A percentile compares a stretch with the other conserved stretches of the same genome.
Conservation (phyloP, 352 stramenopile species). For the Pythium apleroticum region DNA sequence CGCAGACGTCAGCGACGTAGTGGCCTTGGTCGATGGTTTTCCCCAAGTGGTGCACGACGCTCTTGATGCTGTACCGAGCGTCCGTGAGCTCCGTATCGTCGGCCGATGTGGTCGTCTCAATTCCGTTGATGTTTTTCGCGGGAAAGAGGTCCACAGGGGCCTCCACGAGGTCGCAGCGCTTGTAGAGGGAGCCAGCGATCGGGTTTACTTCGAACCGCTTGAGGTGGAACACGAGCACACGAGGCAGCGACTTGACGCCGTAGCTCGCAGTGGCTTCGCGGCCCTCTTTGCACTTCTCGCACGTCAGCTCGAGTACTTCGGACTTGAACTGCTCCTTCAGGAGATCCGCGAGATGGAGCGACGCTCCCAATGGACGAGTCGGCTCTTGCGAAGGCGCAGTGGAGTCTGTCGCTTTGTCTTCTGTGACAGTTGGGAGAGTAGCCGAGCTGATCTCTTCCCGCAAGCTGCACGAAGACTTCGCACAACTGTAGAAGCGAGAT, state of each 20-base stretch:
- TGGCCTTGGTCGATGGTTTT: constrained; percentile 80
- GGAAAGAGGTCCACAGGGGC: constrained; percentile 36
- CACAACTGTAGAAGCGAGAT: constrained; percentile 52
- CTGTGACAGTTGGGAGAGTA: not conserved
- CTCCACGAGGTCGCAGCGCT: constrained; percentile 78
- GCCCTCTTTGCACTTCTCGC: constrained; percentile 79
- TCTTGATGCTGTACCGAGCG: constrained; percentile 41
- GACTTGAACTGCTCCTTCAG: constrained; percentile 80
- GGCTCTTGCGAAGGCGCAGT: not conserved
- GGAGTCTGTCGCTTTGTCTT: not conserved
- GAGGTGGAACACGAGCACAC: constrained; percentile 75
- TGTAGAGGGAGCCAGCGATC: constrained; percentile 62
- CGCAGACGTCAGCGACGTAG: constrained; percentile 80
- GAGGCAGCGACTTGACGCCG: constrained; percentile 63
- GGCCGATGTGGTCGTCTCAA: not conserved
- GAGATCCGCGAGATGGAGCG: constrained; percentile 57
- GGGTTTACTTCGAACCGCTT: constrained; percentile 87
- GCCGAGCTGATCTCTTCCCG: constrained; percentile 30
- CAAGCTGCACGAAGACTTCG: constrained; percentile 63
- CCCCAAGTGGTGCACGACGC: constrained; percentile 82
- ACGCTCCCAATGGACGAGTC: constrained; percentile 11
- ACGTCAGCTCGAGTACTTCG: constrained; percentile 75
- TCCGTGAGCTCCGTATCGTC: not conserved
- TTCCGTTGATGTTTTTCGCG: constrained; percentile 22
- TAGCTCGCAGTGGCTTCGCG: constrained; percentile 63